These are phyloP conservation scores for Saccharomyces hybrid DNA, from an alignment of 1,139 yeast species.

Conservation along the genomic window DNA sequence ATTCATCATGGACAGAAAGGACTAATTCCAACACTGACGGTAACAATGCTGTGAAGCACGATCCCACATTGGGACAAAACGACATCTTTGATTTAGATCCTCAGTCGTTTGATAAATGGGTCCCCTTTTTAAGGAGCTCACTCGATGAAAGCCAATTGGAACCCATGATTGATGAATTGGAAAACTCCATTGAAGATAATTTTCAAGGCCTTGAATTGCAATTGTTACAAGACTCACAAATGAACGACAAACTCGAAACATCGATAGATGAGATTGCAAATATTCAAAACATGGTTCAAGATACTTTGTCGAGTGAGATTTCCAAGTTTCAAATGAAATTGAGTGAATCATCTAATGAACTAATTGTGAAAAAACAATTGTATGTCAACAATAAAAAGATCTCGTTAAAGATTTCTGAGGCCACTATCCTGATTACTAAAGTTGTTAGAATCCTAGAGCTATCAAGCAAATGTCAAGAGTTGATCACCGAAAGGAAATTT, in stretches of 20 bases:
- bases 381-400: constrained; percentile 52
- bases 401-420: constrained; percentile 53
- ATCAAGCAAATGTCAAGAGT: constrained; percentile 78
- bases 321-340: constrained; percentile 39
- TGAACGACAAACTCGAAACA: constrained; percentile 27
- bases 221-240: constrained; percentile 29
- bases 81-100: constrained; percentile 23
- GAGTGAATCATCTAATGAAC: constrained; percentile 54
- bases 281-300: constrained; percentile 25
- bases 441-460: constrained; percentile 80
- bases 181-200: constrained; percentile 29
- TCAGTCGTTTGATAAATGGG: constrained; percentile 30
- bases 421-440: constrained; percentile 51
- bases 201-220: constrained; percentile 30
- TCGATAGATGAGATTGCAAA: constrained; percentile 27
- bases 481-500: constrained; percentile 57
- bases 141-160: constrained; percentile 23
- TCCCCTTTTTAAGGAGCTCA: constrained; percentile 26
- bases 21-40: constrained; percentile 2
- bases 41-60: neutral
- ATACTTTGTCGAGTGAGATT: constrained; percentile 21
- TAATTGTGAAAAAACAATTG: constrained; percentile 52
- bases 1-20: constrained; percentile 7
- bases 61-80: constrained; percentile 8
- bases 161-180: constrained; percentile 24